Evolutionary conservation across 352 stramenopile genomes (phyloP).

Genomic region (Globisporangium splendens): DNA sequence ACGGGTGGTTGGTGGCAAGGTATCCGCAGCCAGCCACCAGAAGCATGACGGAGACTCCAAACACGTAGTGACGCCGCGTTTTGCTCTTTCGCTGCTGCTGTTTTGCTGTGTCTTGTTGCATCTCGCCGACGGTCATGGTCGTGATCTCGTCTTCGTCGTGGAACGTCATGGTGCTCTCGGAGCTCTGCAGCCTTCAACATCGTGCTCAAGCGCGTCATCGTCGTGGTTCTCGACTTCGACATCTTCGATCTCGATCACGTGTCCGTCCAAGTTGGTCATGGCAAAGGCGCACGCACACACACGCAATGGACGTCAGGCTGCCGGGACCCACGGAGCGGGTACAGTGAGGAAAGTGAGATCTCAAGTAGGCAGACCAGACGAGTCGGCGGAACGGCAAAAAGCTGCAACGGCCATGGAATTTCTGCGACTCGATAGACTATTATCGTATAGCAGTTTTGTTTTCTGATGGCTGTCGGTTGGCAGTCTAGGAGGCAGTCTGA

Average conservation of each 20-base stretch:
- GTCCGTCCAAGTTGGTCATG: background rate
- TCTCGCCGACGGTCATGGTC: background rate
- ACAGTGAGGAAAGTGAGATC: too few relatives aligned
- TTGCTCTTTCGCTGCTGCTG: background rate
- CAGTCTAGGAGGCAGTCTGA: too few relatives aligned
- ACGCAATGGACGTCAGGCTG: too few relatives aligned
- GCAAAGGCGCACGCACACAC: too few relatives aligned
- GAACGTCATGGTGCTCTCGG: constrained; percentile 5
- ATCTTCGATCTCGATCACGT: background rate
- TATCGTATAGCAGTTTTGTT: too few relatives aligned
- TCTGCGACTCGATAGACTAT: too few relatives aligned
- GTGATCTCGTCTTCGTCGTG: constrained; percentile 12
- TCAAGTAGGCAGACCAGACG: too few relatives aligned
- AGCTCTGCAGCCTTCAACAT: constrained; percentile 15
- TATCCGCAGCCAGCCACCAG: constrained; percentile 12
- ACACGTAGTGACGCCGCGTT: constrained; percentile 5
- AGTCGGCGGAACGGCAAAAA: too few relatives aligned
- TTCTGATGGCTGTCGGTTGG: too few relatives aligned
- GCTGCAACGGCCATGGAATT: too few relatives aligned
- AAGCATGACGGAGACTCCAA: constrained; percentile 1
- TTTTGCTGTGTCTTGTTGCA: background rate
- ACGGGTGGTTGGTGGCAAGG: background rate
- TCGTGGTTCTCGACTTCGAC: background rate
- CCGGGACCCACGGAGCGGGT: too few relatives aligned
- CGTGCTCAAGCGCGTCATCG: background rate